These are phyloP conservation scores for Przewalskia tangutica DNA, from an alignment of 257 asterid genomes.

Conservation along the genomic window DNA sequence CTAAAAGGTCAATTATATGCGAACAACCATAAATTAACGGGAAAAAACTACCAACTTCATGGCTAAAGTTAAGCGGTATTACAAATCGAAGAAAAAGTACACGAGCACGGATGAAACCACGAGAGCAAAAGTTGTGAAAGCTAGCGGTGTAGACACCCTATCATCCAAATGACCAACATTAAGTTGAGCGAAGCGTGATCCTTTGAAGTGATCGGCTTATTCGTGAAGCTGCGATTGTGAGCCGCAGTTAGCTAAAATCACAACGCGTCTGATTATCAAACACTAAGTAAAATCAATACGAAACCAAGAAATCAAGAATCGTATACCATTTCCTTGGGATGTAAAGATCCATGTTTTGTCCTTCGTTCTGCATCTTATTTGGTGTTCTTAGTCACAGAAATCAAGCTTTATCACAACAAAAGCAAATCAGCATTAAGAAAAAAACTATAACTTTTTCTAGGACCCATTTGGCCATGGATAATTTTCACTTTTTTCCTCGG, in stretches of 20 bases:
- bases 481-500: too few relatives aligned
- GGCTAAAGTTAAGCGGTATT: background rate
- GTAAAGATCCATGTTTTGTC: slow-evolving; percentile 59
- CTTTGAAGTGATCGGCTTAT: slow-evolving; percentile 81
- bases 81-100: slow-evolving; percentile 5
- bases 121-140: slow-evolving; percentile 67
- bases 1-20: background rate
- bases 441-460: background rate
- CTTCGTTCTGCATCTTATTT: slow-evolving; percentile 62
- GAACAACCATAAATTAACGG: background rate
- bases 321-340: slow-evolving; percentile 59
- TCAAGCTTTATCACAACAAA: background rate
- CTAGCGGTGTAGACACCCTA: slow-evolving; percentile 46
- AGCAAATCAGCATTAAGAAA: background rate
- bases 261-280: background rate
- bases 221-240: slow-evolving; percentile 61
- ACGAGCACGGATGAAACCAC: slow-evolving; percentile 91
- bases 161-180: slow-evolving; percentile 78
- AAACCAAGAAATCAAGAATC: background rate
- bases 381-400: background rate
- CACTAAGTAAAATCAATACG: background rate
- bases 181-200: slow-evolving; percentile 89
- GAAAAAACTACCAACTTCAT: background rate
- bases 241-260: background rate
- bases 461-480: too few relatives aligned